A percentile compares a stretch with the other conserved stretches of the same genome.
These are phyloP conservation scores for Fusarium heterosporum DNA, from an alignment of 2,329 filamentous ascomycete genomes.

Conservation along the genomic window DNA sequence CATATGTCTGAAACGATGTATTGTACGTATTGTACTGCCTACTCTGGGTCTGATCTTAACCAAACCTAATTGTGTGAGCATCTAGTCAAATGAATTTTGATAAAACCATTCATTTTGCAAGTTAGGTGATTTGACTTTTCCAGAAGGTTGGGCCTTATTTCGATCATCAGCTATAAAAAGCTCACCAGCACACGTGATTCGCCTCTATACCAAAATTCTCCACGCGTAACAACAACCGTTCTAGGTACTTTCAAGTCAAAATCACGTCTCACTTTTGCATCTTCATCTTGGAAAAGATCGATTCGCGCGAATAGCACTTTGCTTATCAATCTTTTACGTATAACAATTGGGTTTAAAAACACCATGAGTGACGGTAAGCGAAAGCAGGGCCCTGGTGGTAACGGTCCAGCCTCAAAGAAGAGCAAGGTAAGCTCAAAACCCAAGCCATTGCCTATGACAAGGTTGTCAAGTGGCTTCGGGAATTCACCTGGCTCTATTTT, in stretches of 20 bases:
- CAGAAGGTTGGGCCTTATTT: neutral
- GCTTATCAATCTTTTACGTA: neutral
- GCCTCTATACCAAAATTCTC: conserved; percentile 35
- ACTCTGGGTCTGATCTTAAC: neutral
- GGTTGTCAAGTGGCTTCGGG: neutral
- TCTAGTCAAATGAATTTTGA: neutral
- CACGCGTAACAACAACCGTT: conserved; percentile 19
- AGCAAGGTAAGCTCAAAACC: conserved; percentile 53
- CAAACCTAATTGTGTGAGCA: neutral
- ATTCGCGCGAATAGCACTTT: neutral
- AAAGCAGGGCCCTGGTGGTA: conserved; percentile 50
- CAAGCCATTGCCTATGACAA: neutral
- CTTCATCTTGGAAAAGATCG: neutral
- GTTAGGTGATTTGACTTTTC: neutral
- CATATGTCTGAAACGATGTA: neutral
- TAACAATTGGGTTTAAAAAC: neutral
- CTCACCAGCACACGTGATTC: conserved; percentile 34
- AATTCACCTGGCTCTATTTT: neutral
- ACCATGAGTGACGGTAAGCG: conserved; percentile 54
- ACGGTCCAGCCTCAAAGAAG: conserved; percentile 51
- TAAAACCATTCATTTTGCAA: neutral
- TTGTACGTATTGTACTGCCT: neutral
- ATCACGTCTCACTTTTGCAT: conserved; percentile 3
- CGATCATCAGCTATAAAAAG: neutral
- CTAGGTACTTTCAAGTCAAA: conserved; percentile 14